Conservation (phyloP, 148 eudicot genomes). For the Cornus kousa region DNA sequence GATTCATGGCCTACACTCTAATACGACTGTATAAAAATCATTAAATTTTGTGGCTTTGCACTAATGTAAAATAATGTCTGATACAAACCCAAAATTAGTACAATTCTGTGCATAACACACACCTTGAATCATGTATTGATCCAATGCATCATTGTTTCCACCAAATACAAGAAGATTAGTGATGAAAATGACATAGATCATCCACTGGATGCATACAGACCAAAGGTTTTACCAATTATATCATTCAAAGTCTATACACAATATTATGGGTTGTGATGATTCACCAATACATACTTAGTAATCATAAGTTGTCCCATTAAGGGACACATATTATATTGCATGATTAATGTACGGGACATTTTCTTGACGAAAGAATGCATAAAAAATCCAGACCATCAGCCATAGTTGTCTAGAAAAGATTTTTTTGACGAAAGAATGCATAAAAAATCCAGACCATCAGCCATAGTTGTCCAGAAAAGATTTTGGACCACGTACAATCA, state of each 20-base stretch:
- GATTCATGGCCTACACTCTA: too few species aligned
- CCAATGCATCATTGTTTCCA: neutral
- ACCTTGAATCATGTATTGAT: neutral
- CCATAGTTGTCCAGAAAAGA: neutral
- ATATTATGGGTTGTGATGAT: neutral
- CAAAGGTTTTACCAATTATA: neutral
- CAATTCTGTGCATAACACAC: neutral
- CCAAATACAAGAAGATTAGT: neutral
- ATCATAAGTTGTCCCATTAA: too few species aligned
- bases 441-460: conserved; percentile 4
- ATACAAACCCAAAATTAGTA: neutral
- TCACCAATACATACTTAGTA: too few species aligned
- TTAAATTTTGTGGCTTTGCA: too few species aligned
- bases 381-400: conserved; percentile 2
- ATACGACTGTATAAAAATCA: too few species aligned
- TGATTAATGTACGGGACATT: neutral
- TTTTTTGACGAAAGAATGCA: neutral
- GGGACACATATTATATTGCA: neutral
- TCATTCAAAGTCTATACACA: neutral
- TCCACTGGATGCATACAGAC: neutral
- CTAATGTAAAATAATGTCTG: neutral
- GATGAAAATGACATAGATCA: neutral
- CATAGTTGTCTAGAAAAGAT: neutral
- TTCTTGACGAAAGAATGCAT: neutral
- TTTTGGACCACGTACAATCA: neutral